A percentile compares a stretch with the other conserved stretches of the same genome.
phyloP scores from a whole-genome alignment of 1,139 yeast species.

The Candida dubliniensis region DNA sequence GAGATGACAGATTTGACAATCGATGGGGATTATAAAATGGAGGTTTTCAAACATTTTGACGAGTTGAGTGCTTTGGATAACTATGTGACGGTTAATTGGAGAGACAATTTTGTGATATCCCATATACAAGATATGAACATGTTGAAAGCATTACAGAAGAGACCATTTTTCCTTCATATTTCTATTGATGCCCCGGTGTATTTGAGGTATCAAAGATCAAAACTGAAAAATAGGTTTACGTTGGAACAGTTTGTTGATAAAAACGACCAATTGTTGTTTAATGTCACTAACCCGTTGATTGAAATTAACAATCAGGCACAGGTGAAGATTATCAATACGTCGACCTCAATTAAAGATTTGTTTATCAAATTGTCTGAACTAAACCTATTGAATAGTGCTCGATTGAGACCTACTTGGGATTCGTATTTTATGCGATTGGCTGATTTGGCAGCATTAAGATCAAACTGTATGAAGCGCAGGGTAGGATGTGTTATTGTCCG shows the following conservation, averaged over 20 bases:
- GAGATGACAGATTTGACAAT: conserved; percentile 5
- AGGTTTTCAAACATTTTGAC: conserved; percentile 24
- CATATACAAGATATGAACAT: conserved; percentile 46
- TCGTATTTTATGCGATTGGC: conserved; percentile 92
- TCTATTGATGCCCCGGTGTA: conserved; percentile 74
- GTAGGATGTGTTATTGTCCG: conserved; percentile 95
- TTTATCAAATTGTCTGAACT: conserved; percentile 53
- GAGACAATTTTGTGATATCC: conserved; percentile 57
- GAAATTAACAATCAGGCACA: conserved; percentile 58
- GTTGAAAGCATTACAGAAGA: conserved; percentile 54
- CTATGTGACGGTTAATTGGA: conserved; percentile 72
- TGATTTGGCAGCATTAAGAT: conserved; percentile 85
- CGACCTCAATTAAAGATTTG: conserved; percentile 47
- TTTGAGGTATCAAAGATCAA: conserved; percentile 50
- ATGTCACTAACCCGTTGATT: conserved; percentile 37
- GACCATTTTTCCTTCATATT: conserved; percentile 86
- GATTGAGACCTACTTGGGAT: conserved; percentile 95
- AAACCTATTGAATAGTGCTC: conserved; percentile 53
- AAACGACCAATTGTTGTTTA: conserved; percentile 48
- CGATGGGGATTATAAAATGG: conserved; percentile 13
- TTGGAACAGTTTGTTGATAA: conserved; percentile 45
- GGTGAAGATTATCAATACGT: conserved; percentile 62
- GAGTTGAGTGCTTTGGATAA: conserved; percentile 51
- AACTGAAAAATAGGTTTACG: conserved; percentile 13
- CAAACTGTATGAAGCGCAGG: conserved; percentile 95